Conservation (phyloP, 768 basidiomycete species). For the Aureoboletus auriporus region DNA sequence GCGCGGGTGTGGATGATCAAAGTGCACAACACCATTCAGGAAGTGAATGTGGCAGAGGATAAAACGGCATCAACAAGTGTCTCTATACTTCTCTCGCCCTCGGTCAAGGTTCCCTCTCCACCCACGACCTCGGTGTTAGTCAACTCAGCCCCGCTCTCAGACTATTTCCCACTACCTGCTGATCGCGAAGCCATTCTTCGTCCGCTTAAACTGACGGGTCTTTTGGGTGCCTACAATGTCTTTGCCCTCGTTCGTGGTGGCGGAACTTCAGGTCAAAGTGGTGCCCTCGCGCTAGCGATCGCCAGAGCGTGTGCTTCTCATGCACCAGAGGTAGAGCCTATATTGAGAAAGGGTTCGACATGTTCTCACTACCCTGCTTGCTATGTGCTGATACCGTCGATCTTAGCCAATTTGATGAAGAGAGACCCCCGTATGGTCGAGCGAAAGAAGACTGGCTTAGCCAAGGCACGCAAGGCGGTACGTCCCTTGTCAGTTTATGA, state of each 20-base stretch:
- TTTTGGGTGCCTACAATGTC: conserved; percentile 80
- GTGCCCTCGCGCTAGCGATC: conserved; percentile 75
- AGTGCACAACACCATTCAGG: conserved; percentile 39
- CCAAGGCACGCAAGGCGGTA: conserved; percentile 91
- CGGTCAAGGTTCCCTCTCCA: conserved; percentile 29
- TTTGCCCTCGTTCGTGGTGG: conserved; percentile 79
- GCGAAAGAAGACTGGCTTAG: conserved; percentile 91
- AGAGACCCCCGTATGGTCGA: conserved; percentile 98
- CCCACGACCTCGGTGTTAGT: conserved; percentile 68
- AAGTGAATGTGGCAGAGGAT: background rate
- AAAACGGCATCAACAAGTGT: conserved; percentile 6
- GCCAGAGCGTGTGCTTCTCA: conserved; percentile 72
- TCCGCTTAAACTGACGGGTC: conserved; percentile 79
- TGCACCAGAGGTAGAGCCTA: conserved; percentile 56
- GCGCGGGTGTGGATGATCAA: conserved; percentile 94
- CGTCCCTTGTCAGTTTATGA: conserved; percentile 29
- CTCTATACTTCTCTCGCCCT: conserved; percentile 16
- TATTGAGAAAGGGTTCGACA: conserved; percentile 66
- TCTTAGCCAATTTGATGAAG: conserved; percentile 73
- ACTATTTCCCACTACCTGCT: conserved; percentile 69
- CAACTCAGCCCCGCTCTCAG: conserved; percentile 76
- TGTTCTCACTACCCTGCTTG: background rate
- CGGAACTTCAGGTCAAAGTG: conserved; percentile 91
- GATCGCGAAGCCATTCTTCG: conserved; percentile 82
- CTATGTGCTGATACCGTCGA: background rate